These are phyloP conservation scores for Lactifluus echinatus DNA, from an alignment of 768 basidiomycete genomes.

Conservation along the genomic window DNA sequence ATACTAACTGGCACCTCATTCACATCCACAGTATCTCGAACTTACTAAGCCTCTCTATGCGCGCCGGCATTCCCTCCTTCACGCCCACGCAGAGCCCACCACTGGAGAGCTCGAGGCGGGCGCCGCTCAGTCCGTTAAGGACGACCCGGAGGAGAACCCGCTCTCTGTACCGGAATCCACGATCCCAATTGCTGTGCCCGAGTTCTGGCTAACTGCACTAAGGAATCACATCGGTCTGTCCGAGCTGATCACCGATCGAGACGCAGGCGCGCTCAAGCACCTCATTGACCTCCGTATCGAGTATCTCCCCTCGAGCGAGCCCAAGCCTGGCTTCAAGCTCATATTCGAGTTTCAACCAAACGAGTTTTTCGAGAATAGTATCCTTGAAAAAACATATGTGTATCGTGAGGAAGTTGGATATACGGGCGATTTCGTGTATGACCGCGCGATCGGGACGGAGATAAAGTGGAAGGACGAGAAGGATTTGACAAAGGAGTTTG, in stretches of 20 bases:
- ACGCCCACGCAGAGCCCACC: conserved; percentile 64
- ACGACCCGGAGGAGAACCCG: conserved; percentile 60
- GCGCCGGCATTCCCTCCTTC: conserved; percentile 77
- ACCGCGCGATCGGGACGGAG: conserved; percentile 82
- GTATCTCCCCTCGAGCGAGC: conserved; percentile 57
- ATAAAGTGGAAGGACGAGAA: conserved; percentile 99
- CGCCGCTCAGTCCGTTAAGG: conserved; percentile 60
- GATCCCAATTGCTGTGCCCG: conserved; percentile 56
- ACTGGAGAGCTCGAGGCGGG: conserved; percentile 79
- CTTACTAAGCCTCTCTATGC: conserved; percentile 80
- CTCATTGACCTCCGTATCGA: conserved; percentile 74
- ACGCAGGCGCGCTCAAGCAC: conserved; percentile 75
- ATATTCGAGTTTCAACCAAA: conserved; percentile 74
- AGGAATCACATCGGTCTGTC: conserved; percentile 82
- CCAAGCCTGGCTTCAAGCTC: conserved; percentile 88
- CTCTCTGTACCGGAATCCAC: conserved; percentile 30
- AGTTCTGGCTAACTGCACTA: conserved; percentile 97
- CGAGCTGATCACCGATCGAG: conserved; percentile 89
- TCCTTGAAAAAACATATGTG: conserved; percentile 88
- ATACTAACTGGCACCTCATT: conserved; percentile 1
- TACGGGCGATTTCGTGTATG: conserved; percentile 93
- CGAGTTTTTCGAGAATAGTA: conserved; percentile 79
- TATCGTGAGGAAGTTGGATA: conserved; percentile 94
- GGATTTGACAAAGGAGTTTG: conserved; percentile 93
- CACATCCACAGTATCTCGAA: conserved; percentile 49